Percentiles rank a stretch among this genome's conserved stretches.
Evolutionary conservation across 345 rosid species (phyloP).

Genomic region (Lumnitzera littorea): DNA sequence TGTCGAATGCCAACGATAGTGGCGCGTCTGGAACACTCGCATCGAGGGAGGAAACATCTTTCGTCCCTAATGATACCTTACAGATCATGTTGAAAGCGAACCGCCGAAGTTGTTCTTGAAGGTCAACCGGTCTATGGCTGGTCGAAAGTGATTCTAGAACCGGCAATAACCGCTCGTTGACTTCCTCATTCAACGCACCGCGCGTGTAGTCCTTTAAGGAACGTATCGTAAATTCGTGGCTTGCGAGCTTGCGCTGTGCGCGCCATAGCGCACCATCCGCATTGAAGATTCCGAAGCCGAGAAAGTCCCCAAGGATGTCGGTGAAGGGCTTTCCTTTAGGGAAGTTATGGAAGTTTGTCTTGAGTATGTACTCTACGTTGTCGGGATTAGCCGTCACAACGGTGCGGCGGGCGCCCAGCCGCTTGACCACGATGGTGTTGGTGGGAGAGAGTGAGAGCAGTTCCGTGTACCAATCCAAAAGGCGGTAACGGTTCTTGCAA

Average conservation of each 20-base stretch:
- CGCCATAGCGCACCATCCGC: too few relatives aligned
- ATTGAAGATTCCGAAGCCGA: too few relatives aligned
- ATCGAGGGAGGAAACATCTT: constrained; percentile 3
- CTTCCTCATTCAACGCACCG: constrained; percentile 1
- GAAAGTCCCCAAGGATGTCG: too few relatives aligned
- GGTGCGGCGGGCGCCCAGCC: constrained; percentile 54
- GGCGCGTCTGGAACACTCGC: constrained; percentile 1
- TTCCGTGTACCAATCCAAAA: constrained; percentile 71
- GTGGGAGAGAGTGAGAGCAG: constrained; percentile 40
- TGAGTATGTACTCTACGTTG: constrained; percentile 61
- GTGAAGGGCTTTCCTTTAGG: too few relatives aligned
- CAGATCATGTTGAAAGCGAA: constrained; percentile 12
- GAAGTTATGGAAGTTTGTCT: constrained; percentile 44
- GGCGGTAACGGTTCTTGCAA: constrained; percentile 50
- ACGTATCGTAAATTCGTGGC: neutral
- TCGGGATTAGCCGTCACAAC: constrained; percentile 55
- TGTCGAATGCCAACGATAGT: constrained; percentile 6
- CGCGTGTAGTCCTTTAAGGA: constrained; percentile 2
- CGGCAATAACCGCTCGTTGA: constrained; percentile 2
- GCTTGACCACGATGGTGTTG: constrained; percentile 44
- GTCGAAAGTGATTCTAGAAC: constrained; percentile 7
- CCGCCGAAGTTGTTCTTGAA: constrained; percentile 11
- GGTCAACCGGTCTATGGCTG: neutral
- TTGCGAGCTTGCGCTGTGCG: too few relatives aligned
- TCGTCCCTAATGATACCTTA: constrained; percentile 13